Base-by-base conservation (phyloP, 768 basidiomycete genomes). In the Phanerodontia chrysosporium region DNA sequence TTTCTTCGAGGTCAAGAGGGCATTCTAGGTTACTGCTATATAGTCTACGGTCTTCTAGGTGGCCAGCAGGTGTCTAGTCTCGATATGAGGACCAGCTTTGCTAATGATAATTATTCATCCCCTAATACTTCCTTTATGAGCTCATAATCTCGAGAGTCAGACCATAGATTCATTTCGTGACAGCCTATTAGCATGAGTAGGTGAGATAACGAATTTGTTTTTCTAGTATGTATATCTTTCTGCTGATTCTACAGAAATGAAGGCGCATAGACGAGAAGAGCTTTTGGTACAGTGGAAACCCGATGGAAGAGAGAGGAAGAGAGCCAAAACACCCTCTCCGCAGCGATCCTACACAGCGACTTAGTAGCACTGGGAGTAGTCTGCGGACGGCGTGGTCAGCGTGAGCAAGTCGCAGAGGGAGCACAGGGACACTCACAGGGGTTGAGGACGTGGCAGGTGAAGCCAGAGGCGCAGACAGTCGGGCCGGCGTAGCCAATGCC, bases 1-100 rank as follows among this genome's bases (percentile, higher is more conserved):
- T 18, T 91, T 92, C 83, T 95, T 95, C 65, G 92, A 95, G 77
- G 90, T 94, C 51, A 92, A 90, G 72, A 84, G 93, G 72, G 88
- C 92, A 65, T 88, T 93, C 74, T 91, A 82, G 49, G 13, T 51
- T 51, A 29, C 14, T 29, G 2, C 12, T 7, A 30, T 30, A 51
- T 48, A 18, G 16, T 7, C 45, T 18, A n/a, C 22, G n/a, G 18
- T 45, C n/a, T 45, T 6, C n/a, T 7, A 45, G 7, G 8, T n/a
- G 27, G 10, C 22, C 8, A 8, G 18, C 45, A 7, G 18, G 22
- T 8, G 6, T 18, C 22, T 24, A 18, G 27, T 6, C 25, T 24
- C 24, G n/a, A n/a, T 49, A 24, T 49, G 21, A 16, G 8, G 27
- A 6, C 7, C 27, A 10, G 3, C 48, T 13, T 21, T 27, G 24